phyloP scores from a whole-genome alignment of 2,329 filamentous ascomycete genomes.

The Xylariaceae sp. region DNA sequence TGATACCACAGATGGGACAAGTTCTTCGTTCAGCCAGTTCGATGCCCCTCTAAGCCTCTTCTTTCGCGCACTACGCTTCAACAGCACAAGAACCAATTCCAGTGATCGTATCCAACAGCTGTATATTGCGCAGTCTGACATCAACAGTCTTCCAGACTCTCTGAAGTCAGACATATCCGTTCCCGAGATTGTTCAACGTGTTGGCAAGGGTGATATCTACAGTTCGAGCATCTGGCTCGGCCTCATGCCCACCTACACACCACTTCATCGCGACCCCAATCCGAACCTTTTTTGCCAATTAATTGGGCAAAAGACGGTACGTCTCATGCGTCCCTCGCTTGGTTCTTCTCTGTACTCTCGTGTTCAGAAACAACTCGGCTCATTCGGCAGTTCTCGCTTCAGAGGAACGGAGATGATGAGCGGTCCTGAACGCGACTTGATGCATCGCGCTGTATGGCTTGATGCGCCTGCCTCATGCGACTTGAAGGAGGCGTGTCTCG shows the following conservation, averaged over 20 bases:
- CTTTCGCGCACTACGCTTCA: slow-evolving; percentile 50
- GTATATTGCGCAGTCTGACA: slow-evolving; percentile 80
- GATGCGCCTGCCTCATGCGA: slow-evolving; percentile 18
- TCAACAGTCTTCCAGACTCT: slow-evolving; percentile 60
- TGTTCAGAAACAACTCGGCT: slow-evolving; percentile 39
- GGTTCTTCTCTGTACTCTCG: slow-evolving; percentile 62
- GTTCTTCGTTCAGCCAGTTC: slow-evolving; percentile 48
- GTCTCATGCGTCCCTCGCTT: slow-evolving; percentile 61
- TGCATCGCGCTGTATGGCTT: slow-evolving; percentile 71
- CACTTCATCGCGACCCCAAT: slow-evolving; percentile 88
- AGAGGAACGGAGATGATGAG: slow-evolving; percentile 90
- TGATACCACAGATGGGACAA: not conserved
- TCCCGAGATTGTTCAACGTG: slow-evolving; percentile 57
- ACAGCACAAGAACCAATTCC: slow-evolving; percentile 20
- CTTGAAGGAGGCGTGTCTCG: slow-evolving; percentile 51
- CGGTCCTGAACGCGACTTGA: slow-evolving; percentile 60
- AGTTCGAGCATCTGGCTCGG: slow-evolving; percentile 85
- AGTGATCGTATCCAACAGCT: slow-evolving; percentile 38
- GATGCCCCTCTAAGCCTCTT: slow-evolving; percentile 62
- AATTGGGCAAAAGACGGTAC: slow-evolving; percentile 64
- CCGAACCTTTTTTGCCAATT: slow-evolving; percentile 89
- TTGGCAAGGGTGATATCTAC: slow-evolving; percentile 81
- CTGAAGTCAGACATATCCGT: slow-evolving; percentile 64
- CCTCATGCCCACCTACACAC: slow-evolving; percentile 79
- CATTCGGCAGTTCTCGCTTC: slow-evolving; percentile 44